Percentiles rank a stretch among this genome's conserved stretches.
Conservation (phyloP, 331 rosid genomes). For the Telfairia occidentalis region DNA sequence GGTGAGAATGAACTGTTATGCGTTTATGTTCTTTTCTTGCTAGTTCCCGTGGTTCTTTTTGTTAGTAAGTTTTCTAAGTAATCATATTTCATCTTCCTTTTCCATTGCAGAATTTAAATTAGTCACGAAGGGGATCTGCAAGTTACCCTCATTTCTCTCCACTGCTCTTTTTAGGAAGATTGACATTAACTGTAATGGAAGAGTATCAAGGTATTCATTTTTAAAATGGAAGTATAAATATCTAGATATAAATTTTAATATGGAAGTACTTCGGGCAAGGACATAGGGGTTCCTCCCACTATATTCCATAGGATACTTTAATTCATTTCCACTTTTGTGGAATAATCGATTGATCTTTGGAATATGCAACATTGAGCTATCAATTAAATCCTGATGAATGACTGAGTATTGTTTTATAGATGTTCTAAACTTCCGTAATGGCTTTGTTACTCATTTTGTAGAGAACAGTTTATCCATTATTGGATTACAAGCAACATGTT, state of each 20-base stretch:
- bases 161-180: slow-evolving; percentile 66
- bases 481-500: slow-evolving; percentile 80
- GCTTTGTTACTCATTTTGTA: slow-evolving; percentile 14
- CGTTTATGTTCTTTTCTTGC: slow-evolving; percentile 17
- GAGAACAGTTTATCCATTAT: slow-evolving; percentile 67
- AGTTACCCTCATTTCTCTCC: slow-evolving; percentile 86
- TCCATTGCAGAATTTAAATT: slow-evolving; percentile 61
- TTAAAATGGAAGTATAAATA: slow-evolving; percentile 38
- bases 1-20: slow-evolving; percentile 46
- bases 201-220: slow-evolving; percentile 61
- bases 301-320: neutral
- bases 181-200: slow-evolving; percentile 54
- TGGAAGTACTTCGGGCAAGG: neutral
- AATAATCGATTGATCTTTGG: neutral
- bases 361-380: neutral
- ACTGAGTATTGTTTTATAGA: neutral
- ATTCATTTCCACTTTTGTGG: neutral
- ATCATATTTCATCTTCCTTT: slow-evolving; percentile 3
- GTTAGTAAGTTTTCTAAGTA: neutral
- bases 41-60: slow-evolving; percentile 20
- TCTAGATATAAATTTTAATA: slow-evolving; percentile 45
- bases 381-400: neutral
- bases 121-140: slow-evolving; percentile 81
- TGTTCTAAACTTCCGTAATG: neutral
- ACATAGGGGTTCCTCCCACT: neutral